phyloP scores from a whole-genome alignment of 140 eudicot genomes.

The Cichorium intybus region DNA sequence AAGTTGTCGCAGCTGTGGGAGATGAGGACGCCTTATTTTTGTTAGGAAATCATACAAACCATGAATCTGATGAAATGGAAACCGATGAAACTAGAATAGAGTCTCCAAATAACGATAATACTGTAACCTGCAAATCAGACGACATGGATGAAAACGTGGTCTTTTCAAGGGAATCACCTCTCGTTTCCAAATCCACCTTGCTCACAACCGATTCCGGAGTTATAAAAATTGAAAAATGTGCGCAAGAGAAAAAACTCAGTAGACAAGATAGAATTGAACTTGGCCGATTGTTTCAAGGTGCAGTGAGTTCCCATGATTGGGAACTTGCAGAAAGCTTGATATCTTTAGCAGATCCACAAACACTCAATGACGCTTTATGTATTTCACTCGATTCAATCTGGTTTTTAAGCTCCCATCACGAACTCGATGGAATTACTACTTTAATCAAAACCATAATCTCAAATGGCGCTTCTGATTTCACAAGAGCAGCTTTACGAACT shows the following conservation, averaged over 20 bases:
- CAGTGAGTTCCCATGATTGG: constrained; percentile 95
- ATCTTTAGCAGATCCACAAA: constrained; percentile 76
- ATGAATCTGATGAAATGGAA: constrained; percentile 59
- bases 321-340: constrained; percentile 79
- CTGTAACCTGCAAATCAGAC: constrained; percentile 20
- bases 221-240: constrained; percentile 41
- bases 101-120: constrained; percentile 27
- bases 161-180: constrained; percentile 67
- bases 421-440: constrained; percentile 70
- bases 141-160: constrained; percentile 60
- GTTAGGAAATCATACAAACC: constrained; percentile 35
- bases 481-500: constrained; percentile 96
- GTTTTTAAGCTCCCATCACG: constrained; percentile 75
- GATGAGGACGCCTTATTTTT: constrained; percentile 29
- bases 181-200: constrained; percentile 51
- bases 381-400: constrained; percentile 86
- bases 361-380: constrained; percentile 90
- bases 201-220: constrained; percentile 38
- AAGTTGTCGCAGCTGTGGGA: constrained; percentile 37
- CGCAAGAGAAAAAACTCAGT: constrained; percentile 64
- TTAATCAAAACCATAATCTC: constrained; percentile 68
- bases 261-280: constrained; percentile 79
- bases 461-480: constrained; percentile 89
- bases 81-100: constrained; percentile 34
- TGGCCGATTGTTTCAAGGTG: constrained; percentile 85